Evolutionary conservation across 768 basidiomycete species (phyloP).

Genomic region (Sistotremastrum niveocremeum): DNA sequence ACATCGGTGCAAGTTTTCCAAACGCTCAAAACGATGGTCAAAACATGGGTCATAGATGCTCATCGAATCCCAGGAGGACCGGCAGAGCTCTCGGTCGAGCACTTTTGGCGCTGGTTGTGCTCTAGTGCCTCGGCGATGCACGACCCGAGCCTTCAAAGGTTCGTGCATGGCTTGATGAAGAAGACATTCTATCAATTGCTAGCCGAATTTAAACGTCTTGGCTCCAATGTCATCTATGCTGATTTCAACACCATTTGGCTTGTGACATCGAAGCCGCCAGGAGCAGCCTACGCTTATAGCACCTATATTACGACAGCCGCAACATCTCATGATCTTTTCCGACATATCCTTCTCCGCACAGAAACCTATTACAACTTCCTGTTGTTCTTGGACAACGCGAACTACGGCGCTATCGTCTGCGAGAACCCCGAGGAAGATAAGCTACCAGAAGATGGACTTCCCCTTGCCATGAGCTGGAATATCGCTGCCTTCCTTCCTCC

Average conservation of each 20-base stretch:
- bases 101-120: slow-evolving; percentile 97
- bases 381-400: slow-evolving; percentile 91
- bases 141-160: slow-evolving; percentile 85
- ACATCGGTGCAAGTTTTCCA: slow-evolving; percentile 79
- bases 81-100: slow-evolving; percentile 64
- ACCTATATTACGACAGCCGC: slow-evolving; percentile 91
- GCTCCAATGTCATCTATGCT: slow-evolving; percentile 86
- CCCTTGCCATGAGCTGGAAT: slow-evolving; percentile 85
- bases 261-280: slow-evolving; percentile 90
- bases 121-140: slow-evolving; percentile 77
- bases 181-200: slow-evolving; percentile 96
- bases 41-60: slow-evolving; percentile 75
- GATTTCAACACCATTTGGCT: slow-evolving; percentile 86
- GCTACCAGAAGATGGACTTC: slow-evolving; percentile 45
- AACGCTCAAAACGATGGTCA: slow-evolving; percentile 78
- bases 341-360: slow-evolving; percentile 77
- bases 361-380: slow-evolving; percentile 88
- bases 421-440: slow-evolving; percentile 60
- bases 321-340: slow-evolving; percentile 89
- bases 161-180: slow-evolving; percentile 90
- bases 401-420: slow-evolving; percentile 82
- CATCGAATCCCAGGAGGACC: slow-evolving; percentile 55
- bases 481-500: slow-evolving; percentile 80
- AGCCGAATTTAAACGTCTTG: slow-evolving; percentile 91
- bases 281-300: slow-evolving; percentile 89